A percentile compares a stretch with the other conserved stretches of the same genome.
Conservation (phyloP, 345 rosid species). For the Bruguiera parviflora region DNA sequence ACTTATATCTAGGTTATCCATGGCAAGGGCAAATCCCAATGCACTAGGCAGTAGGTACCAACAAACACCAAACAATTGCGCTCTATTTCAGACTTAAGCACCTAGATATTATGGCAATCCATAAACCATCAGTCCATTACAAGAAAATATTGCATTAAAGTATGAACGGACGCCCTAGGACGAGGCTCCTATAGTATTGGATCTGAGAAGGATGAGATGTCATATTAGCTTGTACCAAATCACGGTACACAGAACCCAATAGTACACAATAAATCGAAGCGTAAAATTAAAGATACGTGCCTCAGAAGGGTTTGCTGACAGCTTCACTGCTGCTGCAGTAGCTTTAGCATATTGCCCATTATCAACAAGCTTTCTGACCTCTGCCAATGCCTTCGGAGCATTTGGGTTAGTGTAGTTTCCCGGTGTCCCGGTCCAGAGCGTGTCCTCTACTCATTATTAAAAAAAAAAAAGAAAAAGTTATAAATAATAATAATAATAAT, state of each 20-base stretch:
- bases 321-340: conserved; percentile 53
- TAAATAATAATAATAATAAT: background rate
- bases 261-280: background rate
- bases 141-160: too few relatives aligned
- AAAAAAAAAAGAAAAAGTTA: background rate
- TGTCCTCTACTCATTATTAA: conserved; percentile 74
- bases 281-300: conserved; percentile 32
- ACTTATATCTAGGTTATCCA: background rate
- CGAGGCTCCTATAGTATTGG: too few relatives aligned
- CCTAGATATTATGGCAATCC: too few relatives aligned
- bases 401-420: conserved; percentile 59
- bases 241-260: background rate
- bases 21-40: background rate
- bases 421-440: conserved; percentile 85
- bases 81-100: background rate
- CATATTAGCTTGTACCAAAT: background rate
- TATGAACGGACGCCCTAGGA: too few relatives aligned
- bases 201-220: too few relatives aligned
- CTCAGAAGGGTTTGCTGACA: conserved; percentile 64
- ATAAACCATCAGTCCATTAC: too few relatives aligned
- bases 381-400: conserved; percentile 56
- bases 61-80: background rate
- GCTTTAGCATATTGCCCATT: conserved; percentile 61
- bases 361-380: conserved; percentile 70
- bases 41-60: background rate